Evolutionary conservation across 371 early-diverging fungal genomes (phyloP).

Genomic region (Capniomyces stellatus): DNA sequence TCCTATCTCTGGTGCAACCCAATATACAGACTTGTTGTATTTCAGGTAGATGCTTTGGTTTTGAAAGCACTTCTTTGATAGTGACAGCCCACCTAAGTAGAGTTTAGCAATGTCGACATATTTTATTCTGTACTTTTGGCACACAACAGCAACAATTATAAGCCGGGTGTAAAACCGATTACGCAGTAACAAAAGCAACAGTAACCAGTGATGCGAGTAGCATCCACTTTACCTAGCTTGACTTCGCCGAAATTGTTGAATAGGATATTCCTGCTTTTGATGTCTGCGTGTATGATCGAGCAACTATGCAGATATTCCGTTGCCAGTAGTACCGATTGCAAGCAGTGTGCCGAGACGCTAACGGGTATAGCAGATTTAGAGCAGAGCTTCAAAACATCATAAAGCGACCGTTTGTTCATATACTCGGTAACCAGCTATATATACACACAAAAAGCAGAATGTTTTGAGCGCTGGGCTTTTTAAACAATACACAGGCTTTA

Average conservation of each 20-base stretch:
- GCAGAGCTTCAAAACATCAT: neutral
- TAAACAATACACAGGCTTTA: too few relatives aligned
- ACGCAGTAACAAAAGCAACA: too few relatives aligned
- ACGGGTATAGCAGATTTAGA: neutral
- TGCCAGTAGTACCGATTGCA: neutral
- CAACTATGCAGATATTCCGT: constrained; percentile 60
- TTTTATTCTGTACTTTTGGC: too few relatives aligned
- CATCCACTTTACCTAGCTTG: constrained; percentile 59
- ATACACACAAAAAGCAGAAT: too few relatives aligned
- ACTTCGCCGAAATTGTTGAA: constrained; percentile 50
- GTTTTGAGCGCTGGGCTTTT: too few relatives aligned
- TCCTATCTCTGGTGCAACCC: constrained; percentile 96
- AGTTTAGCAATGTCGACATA: too few relatives aligned
- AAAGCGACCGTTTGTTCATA: neutral
- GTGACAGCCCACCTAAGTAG: neutral
- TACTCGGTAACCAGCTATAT: neutral
- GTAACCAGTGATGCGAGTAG: too few relatives aligned
- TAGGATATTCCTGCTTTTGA: constrained; percentile 66
- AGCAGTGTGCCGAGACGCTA: neutral
- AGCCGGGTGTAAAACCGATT: too few relatives aligned
- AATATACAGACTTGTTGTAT: constrained; percentile 69
- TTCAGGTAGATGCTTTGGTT: constrained; percentile 24
- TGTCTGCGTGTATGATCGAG: constrained; percentile 87
- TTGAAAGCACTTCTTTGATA: neutral
- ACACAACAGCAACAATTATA: too few relatives aligned